phyloP scores from a whole-genome alignment of 352 stramenopile species.

The Phytophthora chlamydospora region DNA sequence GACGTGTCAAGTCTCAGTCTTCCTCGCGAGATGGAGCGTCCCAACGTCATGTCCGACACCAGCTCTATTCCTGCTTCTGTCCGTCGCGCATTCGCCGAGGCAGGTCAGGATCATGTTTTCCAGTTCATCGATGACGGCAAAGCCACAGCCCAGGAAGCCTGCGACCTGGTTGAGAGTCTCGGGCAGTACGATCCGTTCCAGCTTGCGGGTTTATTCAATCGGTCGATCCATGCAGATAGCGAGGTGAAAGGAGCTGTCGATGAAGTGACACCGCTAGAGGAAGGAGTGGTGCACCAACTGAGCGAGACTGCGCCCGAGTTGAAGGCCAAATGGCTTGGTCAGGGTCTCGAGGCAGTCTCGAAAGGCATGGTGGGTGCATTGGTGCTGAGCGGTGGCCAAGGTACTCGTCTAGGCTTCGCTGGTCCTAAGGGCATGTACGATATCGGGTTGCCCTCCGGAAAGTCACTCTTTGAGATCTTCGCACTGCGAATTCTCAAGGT shows the following conservation, averaged over 20 bases:
- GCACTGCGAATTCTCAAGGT: constrained; percentile 88
- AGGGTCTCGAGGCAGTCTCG: constrained; percentile 75
- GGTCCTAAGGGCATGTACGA: constrained; percentile 96
- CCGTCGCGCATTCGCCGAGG: constrained; percentile 38
- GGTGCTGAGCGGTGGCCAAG: constrained; percentile 93
- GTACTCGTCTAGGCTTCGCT: constrained; percentile 94
- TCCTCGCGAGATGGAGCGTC: constrained; percentile 39
- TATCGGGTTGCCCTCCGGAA: constrained; percentile 90
- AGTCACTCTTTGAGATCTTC: constrained; percentile 94
- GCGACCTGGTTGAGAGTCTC: constrained; percentile 45
- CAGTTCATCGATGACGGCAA: constrained; percentile 49
- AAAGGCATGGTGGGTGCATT: constrained; percentile 89
- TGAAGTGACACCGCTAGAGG: constrained; percentile 46
- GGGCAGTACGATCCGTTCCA: constrained; percentile 36
- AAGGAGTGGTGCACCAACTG: constrained; percentile 51
- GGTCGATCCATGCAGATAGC: constrained; percentile 43
- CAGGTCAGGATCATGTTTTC: constrained; percentile 55
- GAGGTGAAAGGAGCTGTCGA: constrained; percentile 13
- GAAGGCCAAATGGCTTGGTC: constrained; percentile 41
- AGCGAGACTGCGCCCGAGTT: constrained; percentile 32
- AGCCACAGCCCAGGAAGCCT: constrained; percentile 38
- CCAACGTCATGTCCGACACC: constrained; percentile 20
- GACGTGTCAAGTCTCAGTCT: constrained; percentile 21
- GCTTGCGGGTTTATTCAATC: constrained; percentile 43
- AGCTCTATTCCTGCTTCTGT: constrained; percentile 46